Conservation (phyloP, 768 basidiomycete genomes). For the Hemileccinum impolitum region DNA sequence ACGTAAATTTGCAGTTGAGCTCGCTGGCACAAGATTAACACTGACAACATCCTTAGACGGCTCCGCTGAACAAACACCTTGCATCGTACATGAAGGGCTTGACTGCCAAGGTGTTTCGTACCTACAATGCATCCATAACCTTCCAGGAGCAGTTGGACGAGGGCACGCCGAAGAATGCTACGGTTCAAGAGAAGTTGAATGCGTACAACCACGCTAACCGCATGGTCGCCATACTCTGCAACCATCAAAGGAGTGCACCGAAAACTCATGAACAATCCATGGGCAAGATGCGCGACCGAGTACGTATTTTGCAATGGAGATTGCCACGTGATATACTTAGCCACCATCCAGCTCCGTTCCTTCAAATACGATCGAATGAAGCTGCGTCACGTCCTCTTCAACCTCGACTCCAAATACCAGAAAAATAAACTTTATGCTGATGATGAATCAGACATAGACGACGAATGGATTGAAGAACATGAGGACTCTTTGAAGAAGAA, state of each 20-base stretch:
- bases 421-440: constrained; percentile 75
- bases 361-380: constrained; percentile 99
- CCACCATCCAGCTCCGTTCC: constrained; percentile 61
- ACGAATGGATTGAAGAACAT: constrained; percentile 80
- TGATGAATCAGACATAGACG: constrained; percentile 92
- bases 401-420: constrained; percentile 72
- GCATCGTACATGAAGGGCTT: constrained; percentile 94
- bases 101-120: constrained; percentile 99
- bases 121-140: constrained; percentile 95
- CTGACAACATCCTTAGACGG: constrained; percentile 50
- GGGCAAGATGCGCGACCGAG: constrained; percentile 92
- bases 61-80: constrained; percentile 86
- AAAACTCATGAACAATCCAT: constrained; percentile 93
- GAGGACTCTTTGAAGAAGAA: constrained; percentile 76
- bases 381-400: constrained; percentile 83
- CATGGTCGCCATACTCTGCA: constrained; percentile 95
- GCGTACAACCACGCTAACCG: constrained; percentile 98
- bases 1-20: constrained; percentile 41
- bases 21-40: constrained; percentile 15
- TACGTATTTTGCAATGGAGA: constrained; percentile 32
- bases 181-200: constrained; percentile 93
- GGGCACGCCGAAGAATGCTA: constrained; percentile 61
- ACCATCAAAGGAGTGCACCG: constrained; percentile 94
- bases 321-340: constrained; percentile 1
- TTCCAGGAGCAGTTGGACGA: constrained; percentile 90